Conservation (phyloP, 345 rosid species). For the Kernera saxatilis region DNA sequence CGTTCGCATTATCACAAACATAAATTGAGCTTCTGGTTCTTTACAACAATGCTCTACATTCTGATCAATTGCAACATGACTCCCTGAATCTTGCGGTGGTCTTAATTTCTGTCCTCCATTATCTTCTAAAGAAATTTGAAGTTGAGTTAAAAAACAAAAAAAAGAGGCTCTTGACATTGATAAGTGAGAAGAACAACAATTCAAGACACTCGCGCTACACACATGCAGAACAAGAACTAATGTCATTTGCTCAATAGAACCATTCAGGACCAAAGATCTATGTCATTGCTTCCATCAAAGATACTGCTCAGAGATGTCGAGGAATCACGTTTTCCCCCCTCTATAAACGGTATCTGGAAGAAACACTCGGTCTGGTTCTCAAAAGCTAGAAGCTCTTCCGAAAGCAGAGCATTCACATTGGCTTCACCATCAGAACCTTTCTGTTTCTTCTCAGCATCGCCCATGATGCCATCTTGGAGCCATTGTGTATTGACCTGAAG, state of each 20-base stretch:
- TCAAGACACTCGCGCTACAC: not conserved
- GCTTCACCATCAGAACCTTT: not conserved
- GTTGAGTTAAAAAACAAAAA: no score
- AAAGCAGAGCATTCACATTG: constrained; percentile 5
- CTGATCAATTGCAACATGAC: not conserved
- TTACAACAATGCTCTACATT: not conserved
- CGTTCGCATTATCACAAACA: not conserved
- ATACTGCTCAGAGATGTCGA: not conserved
- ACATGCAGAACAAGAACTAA: not conserved
- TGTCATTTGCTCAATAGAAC: not conserved
- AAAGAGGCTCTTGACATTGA: not conserved
- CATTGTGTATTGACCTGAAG: constrained; percentile 15
- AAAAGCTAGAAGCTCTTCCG: constrained; percentile 29
- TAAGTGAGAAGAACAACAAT: not conserved
- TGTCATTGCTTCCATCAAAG: constrained; percentile 1
- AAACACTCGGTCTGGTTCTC: constrained; percentile 29
- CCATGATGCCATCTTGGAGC: constrained; percentile 16
- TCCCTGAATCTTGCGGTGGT: no score
- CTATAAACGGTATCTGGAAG: constrained; percentile 11
- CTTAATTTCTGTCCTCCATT: no score
- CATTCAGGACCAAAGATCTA: constrained; percentile 12
- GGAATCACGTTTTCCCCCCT: not conserved
- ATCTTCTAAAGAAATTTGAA: no score
- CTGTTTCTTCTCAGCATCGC: not conserved
- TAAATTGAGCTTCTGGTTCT: not conserved